Evolutionary conservation across 345 rosid species (phyloP), one percentile per base, ranked within the genome.

Genomic region (Bruguiera gymnorhiza): DNA sequence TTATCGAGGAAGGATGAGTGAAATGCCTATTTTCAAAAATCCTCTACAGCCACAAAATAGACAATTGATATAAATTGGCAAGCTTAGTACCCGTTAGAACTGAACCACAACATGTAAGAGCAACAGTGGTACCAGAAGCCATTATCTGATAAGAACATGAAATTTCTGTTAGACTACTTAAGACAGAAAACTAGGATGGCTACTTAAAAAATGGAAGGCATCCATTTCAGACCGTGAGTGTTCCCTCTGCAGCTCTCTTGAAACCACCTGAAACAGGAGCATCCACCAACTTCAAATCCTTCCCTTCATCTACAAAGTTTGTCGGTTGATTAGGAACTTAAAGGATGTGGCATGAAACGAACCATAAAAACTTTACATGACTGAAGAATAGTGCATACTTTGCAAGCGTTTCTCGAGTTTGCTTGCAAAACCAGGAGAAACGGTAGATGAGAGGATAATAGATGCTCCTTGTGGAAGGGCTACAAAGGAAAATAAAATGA

Each of bases 231-330:
- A 89, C 98, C 85, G 98, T 88, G 70, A 94, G 89, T 71, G 92
- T 88, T 80, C 98, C 98, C 75, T 65, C 79, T 57, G 92, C 71
- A 37, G 98, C 98, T 79, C 84, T 84, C 85, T 89, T 91, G 55
- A 91, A 96, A 75, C 98, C 98, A 67, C 98, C 98, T 65, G 97
- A 94, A 79, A 94, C 98, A 78, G 98, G 98, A 76, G 98, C 95
- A 78, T 94, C 96, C 79, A 94, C 96, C 85, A 94, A 75, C 81
- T 88, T 91, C 82, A 94, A 76, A 82, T 83, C 81, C 73, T 84
- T 89, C 63, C 88, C 94, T 69, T 86, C 93, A 82, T 65, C 96
- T 91, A 72, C 19, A 62, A 80, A 32, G 78, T 78, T 58, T 69
- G 43, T 15, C 46, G 10, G 50, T 43, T 13, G 50, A 43, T 43